Percentiles rank a stretch among this genome's conserved stretches.
Evolutionary conservation across 1,139 yeast genomes (phyloP).

Genomic region (Hemisphaericaspora subhashii): DNA sequence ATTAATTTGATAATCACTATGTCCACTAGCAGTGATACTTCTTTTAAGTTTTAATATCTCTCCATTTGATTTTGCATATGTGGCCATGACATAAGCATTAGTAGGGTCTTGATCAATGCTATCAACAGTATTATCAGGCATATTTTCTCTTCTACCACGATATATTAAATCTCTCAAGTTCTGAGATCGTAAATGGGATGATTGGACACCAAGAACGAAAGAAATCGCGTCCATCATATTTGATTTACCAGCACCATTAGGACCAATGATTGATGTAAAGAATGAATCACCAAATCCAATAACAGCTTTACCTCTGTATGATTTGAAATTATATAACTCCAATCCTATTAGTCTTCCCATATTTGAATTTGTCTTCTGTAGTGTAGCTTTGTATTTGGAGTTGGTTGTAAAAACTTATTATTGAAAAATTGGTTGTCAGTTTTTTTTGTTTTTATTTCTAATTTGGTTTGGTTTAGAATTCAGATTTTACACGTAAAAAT

Average conservation of each 20-base stretch:
- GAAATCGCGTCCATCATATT: constrained; percentile 99
- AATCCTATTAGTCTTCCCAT: constrained; percentile 82
- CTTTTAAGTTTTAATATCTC: constrained; percentile 54
- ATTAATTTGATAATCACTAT: constrained; percentile 71
- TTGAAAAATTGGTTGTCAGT: neutral
- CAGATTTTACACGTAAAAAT: too few relatives aligned
- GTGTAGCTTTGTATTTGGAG: neutral
- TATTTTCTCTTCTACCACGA: constrained; percentile 51
- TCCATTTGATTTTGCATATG: constrained; percentile 65
- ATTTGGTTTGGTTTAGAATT: too few relatives aligned
- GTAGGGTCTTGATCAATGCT: constrained; percentile 43
- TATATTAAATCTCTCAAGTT: constrained; percentile 76
- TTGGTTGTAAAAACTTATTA: neutral
- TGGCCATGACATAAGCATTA: constrained; percentile 78
- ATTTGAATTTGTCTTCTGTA: neutral
- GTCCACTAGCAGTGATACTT: constrained; percentile 54
- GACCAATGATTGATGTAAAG: constrained; percentile 93
- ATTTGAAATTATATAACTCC: constrained; percentile 83
- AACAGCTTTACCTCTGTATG: constrained; percentile 73
- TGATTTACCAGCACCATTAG: constrained; percentile 97
- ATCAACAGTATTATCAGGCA: constrained; percentile 19
- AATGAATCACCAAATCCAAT: constrained; percentile 82
- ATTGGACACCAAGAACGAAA: constrained; percentile 85
- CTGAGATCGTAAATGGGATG: constrained; percentile 74
- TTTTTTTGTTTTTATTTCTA: too few relatives aligned